A percentile compares a stretch with the other conserved stretches of the same genome.
These are phyloP conservation scores for Thermoascus crustaceus DNA, from an alignment of 2,329 filamentous ascomycete genomes.

Conservation along the genomic window DNA sequence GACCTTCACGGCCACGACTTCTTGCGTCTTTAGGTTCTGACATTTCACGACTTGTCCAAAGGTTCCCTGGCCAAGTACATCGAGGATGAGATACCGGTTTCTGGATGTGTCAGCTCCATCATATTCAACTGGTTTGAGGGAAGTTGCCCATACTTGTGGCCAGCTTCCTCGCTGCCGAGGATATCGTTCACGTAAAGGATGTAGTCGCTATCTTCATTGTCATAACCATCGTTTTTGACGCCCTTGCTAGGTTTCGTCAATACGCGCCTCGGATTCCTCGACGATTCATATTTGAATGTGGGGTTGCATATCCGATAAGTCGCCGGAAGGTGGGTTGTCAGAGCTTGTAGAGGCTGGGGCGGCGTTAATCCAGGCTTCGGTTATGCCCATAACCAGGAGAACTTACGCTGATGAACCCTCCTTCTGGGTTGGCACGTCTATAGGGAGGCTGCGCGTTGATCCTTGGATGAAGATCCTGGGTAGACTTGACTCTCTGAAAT, in stretches of 20 bases:
- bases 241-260: constrained; percentile 98
- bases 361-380: constrained; percentile 11
- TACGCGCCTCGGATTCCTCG: constrained; percentile 87
- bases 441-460: constrained; percentile 84
- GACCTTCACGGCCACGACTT: constrained; percentile 97
- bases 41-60: constrained; percentile 99
- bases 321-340: constrained; percentile 84
- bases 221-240: constrained; percentile 95
- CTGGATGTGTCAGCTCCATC: constrained; percentile 34
- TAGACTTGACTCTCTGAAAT: constrained; percentile 68
- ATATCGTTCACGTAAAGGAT: constrained; percentile 99
- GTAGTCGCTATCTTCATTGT: constrained; percentile 98
- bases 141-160: constrained; percentile 64
- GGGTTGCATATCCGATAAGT: constrained; percentile 99
- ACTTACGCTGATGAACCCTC: constrained; percentile 91
- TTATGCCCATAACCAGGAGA: constrained; percentile 2
- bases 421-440: constrained; percentile 87
- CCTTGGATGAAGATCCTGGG: constrained; percentile 69
- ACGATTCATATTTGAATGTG: constrained; percentile 97
- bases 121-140: constrained; percentile 1
- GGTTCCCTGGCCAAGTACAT: constrained; percentile 93
- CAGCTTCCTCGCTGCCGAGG: constrained; percentile 90
- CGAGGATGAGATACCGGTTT: constrained; percentile 92
- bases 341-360: constrained; percentile 76
- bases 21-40: constrained; percentile 95